Base-by-base conservation (phyloP, 2,329 filamentous ascomycete genomes). In the Epichloe typhina region DNA sequence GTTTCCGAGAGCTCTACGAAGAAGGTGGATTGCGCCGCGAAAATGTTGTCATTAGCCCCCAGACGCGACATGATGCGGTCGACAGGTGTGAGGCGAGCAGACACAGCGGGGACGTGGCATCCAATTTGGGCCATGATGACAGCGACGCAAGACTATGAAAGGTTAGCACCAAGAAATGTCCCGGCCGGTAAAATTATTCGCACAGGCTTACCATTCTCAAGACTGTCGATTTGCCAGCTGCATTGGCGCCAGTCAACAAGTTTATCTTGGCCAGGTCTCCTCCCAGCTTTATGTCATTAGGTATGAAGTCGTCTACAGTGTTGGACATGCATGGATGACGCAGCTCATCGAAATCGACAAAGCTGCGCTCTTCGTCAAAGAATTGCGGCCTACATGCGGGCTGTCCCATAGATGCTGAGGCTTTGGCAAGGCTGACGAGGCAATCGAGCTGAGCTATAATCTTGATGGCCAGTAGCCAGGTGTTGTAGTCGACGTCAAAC, bases 11-110 rank as follows among this genome's bases (percentile, higher is more conserved):
- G 73, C 68, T 98, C 93, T 31, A 98, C 91, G 62, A 98, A 97
- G 74, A 98, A 98, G 2, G 93, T 98, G 13, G 88, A 95, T 66
- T 98, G 93, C 0, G 91, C 88, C 1, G 91, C 93, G 64, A 98
- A 97, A 60, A 98, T 98, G 67, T 97, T 97, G 79, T 98, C 93
- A 62, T 97, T 95, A 46, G 93, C 93, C 9, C 93, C 93, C 0
- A 98, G 80, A 44, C 93, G 88, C 9, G 91, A 97, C 93, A 98
- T 98, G 72, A 98, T 97, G 50, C 93, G 87, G 64, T 98, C 93
- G 3, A 95, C 82, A 0, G 93, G 91, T 0, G 91, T 97, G 43
- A 98, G 75, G 3, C 77, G 82, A 1, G 93, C 93, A 3, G 83
- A 88, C 17, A 77, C 74, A 53, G 88, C 90, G 1, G 93, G 93